Evolutionary conservation across 306 rosid species (phyloP).

Genomic region (Cicer cuneatum): DNA sequence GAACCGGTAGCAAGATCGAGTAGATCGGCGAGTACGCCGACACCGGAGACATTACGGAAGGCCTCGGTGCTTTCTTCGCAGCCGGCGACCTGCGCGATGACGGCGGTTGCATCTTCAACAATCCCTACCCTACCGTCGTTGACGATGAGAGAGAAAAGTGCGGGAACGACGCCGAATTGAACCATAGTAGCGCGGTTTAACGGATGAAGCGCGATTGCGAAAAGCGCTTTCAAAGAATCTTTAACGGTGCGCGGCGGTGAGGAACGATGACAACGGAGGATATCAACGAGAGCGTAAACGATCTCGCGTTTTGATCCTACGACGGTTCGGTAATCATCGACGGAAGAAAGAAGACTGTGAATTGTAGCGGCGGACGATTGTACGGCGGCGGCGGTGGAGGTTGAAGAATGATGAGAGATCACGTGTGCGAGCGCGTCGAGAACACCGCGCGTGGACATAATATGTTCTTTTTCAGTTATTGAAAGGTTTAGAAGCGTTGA

Average conservation of each 20-base stretch:
- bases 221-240: slow-evolving; percentile 85
- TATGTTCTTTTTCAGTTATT: slow-evolving; percentile 60
- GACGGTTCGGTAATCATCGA: slow-evolving; percentile 70
- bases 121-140: slow-evolving; percentile 73
- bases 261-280: slow-evolving; percentile 58
- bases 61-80: slow-evolving; percentile 85
- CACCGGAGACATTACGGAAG: slow-evolving; percentile 60
- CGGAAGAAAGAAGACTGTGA: slow-evolving; percentile 73
- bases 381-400: slow-evolving; percentile 71
- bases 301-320: slow-evolving; percentile 88
- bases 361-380: slow-evolving; percentile 87
- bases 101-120: slow-evolving; percentile 91
- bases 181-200: slow-evolving; percentile 64
- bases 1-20: slow-evolving; percentile 66
- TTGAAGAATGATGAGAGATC: slow-evolving; percentile 58
- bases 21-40: slow-evolving; percentile 64
- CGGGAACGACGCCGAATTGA: slow-evolving; percentile 66
- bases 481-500: slow-evolving; percentile 88
- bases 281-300: slow-evolving; percentile 68
- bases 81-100: slow-evolving; percentile 89
- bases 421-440: slow-evolving; percentile 84
- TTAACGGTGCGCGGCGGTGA: slow-evolving; percentile 68
- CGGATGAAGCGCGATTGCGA: slow-evolving; percentile 75
- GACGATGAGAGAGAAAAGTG: slow-evolving; percentile 57
- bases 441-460: slow-evolving; percentile 82